Evolutionary conservation across 306 rosid species (phyloP).

Genomic region (Lathyrus sativus): DNA sequence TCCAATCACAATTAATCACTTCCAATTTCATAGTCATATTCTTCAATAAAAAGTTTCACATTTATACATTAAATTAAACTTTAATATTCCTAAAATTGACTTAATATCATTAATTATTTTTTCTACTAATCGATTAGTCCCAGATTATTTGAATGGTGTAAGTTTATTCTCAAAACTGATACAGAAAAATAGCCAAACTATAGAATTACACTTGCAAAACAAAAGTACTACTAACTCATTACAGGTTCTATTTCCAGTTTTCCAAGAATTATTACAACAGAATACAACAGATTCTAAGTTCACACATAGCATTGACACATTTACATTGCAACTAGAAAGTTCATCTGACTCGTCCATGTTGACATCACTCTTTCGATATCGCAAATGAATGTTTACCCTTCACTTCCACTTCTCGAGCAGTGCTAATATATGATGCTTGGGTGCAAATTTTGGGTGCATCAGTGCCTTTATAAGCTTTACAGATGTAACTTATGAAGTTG

Average conservation of each 20-base stretch:
- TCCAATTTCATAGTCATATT: background rate
- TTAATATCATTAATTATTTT: too few relatives aligned
- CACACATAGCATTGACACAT: background rate
- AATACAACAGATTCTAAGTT: conserved; percentile 30
- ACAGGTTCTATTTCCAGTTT: conserved; percentile 29
- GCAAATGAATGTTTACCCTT: conserved; percentile 40
- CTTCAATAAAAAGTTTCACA: background rate
- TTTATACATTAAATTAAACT: background rate
- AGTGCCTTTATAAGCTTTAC: conserved; percentile 72
- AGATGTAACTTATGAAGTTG: conserved; percentile 66
- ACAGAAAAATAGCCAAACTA: background rate
- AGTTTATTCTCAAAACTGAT: background rate
- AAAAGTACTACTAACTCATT: conserved; percentile 1
- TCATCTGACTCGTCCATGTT: conserved; percentile 49
- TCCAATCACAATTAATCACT: background rate
- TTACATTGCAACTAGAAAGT: conserved; percentile 38
- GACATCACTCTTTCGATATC: conserved; percentile 31
- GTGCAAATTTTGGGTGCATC: conserved; percentile 49
- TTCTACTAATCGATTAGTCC: too few relatives aligned
- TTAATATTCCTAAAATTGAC: too few relatives aligned
- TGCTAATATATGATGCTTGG: conserved; percentile 41
- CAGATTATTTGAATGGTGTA: background rate
- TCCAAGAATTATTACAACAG: background rate
- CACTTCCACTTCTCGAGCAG: conserved; percentile 30
- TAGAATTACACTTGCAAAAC: background rate